Evolutionary conservation across 345 rosid species (phyloP), one percentile per base, ranked within the genome.

Genomic region (Microcos paniculata): DNA sequence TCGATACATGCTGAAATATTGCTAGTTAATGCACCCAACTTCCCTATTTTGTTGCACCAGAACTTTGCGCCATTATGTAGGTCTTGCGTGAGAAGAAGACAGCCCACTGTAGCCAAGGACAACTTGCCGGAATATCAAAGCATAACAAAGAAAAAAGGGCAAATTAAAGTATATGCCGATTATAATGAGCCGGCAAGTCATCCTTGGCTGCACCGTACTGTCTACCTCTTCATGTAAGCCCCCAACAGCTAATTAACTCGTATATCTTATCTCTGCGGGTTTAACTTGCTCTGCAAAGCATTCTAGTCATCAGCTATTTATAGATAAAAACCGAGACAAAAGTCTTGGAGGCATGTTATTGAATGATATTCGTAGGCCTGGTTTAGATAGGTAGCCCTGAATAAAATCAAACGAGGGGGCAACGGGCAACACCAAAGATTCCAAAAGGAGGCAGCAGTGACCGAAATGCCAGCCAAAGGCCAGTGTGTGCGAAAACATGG

Each of bases 41-140:
- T 48, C 9, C 6, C 38, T 35, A 7, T 35, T 35, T 4, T 35
- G 40, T 35, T 35, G 40, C 0, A 35, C 40, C 40, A 35, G 40
- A 35, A 35, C 40, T 9, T 8, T 43, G 52, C 19, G 71, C 71
- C 71, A 45, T 66, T 66, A 45, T 21, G 21, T 35, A 72, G 62
- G 64, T 74, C 80, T 77, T 53, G 13, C 80, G 71, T 77, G 80
- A 40, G 76, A 71, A 49, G 75, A 70, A 42, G 71, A 71, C 62
- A 62, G 76, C 31, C 70, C 56, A 52, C 30, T 62, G 64, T 71
- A 77, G 76, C 80, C 80, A 62, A 71, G 43, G 55, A 71, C 76
- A 62, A 77, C 76, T 71, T 62, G 76, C 76, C 76, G 76, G 74
- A 69, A 33, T 21, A 43, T 6, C 55, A 7, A 2, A 10, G 24